Evolutionary conservation across 2,329 filamentous ascomycete genomes (phyloP), one percentile per base, ranked within the genome.

Genomic region (Microdochium paspali): DNA sequence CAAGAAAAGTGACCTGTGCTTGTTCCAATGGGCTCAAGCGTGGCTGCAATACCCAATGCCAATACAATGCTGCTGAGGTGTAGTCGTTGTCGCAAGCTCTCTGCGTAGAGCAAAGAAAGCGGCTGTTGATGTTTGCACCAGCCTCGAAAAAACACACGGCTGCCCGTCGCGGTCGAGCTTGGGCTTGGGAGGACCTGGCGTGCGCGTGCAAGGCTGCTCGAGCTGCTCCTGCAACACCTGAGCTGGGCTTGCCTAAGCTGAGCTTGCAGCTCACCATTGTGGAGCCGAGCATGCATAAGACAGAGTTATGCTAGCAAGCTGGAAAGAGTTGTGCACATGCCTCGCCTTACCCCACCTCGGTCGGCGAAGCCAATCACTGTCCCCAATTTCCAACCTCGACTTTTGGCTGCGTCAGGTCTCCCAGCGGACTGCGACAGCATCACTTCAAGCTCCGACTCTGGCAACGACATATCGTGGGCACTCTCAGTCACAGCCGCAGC

Each of bases 281-380:
- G n/a, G n/a, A n/a, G n/a, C n/a, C n/a, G n/a, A n/a, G n/a, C n/a
- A n/a, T n/a, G n/a, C n/a, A n/a, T n/a, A n/a, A n/a, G n/a, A n/a
- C n/a, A n/a, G 26, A 28, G 13, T 28, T 28, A 28, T 28, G 26
- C 26, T 28, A 13, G 7, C 7, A 7, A 28, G 26, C n/a, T n/a
- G n/a, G n/a, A n/a, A n/a, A 13, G 13, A 28, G 26, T 7, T 28
- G 35, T 20, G 10, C 18, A 40, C 18, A 20, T 40, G 18, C 10
- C 3, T 15, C 10, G 35, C 35, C 18, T 10, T 6, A 20, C 12
- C n/a, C 35, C 35, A 51, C 54, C 31, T 46, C 26, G 47, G 58
- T 58, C 56, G 58, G 57, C 59, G 31, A 47, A 58, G 45, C 61
- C 61, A 64, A 64, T 63, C 60, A 64, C 53, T 46, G 52, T 45